Conservation (phyloP, 2,329 filamentous ascomycete species). For the Fusarium vanettenii region DNA sequence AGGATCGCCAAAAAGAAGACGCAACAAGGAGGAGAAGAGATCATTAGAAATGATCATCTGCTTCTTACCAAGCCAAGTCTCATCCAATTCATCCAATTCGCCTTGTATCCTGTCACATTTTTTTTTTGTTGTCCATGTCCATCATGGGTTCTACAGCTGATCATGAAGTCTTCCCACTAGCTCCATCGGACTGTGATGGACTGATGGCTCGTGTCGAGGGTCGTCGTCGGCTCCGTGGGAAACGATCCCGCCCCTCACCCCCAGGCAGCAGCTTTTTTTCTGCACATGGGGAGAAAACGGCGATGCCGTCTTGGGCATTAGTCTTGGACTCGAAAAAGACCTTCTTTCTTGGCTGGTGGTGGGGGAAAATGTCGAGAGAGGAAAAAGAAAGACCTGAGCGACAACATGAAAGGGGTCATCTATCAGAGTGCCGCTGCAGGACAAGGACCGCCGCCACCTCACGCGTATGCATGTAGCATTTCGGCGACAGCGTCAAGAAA, state of each 20-base stretch:
- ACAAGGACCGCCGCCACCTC: constrained; percentile 5
- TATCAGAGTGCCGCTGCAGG: neutral
- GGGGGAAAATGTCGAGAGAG: neutral
- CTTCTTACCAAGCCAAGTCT: neutral
- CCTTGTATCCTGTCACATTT: neutral
- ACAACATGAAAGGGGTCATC: neutral
- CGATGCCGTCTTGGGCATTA: constrained; percentile 1
- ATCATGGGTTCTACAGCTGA: constrained; percentile 36
- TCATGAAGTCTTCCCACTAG: constrained; percentile 32
- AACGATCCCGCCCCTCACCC: constrained; percentile 4
- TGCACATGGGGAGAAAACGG: neutral
- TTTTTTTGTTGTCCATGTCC: neutral
- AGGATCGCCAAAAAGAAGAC: neutral
- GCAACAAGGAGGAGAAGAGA: neutral
- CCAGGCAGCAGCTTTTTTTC: constrained; percentile 42
- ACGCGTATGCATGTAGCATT: constrained; percentile 8
- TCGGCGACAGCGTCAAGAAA: neutral
- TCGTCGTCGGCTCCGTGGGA: constrained; percentile 11
- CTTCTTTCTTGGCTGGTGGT: neutral
- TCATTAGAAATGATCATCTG: neutral
- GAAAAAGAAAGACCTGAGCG: neutral
- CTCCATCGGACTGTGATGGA: constrained; percentile 24
- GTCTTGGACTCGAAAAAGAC: neutral
- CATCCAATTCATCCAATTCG: neutral
- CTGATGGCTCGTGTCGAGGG: constrained; percentile 6